phyloP scores from a whole-genome alignment of 441 rosid genomes.

The Populus trichocarpa region DNA sequence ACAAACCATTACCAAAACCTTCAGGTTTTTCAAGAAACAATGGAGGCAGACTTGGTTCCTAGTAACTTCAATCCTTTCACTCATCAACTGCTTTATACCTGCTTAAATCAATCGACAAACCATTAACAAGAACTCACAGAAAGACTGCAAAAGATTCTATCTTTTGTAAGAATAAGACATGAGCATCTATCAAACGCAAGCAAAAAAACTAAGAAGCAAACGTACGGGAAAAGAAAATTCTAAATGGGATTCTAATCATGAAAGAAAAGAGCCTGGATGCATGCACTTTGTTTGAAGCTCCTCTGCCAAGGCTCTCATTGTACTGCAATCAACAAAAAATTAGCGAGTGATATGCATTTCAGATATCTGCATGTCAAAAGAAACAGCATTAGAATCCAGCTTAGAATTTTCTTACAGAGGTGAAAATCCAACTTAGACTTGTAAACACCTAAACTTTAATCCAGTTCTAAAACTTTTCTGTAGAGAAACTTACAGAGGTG shows the following conservation, averaged over 20 bases:
- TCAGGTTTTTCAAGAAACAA: conserved; percentile 83
- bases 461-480: no score
- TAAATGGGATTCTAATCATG: neutral
- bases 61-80: conserved; percentile 91
- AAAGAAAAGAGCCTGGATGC: conserved; percentile 23
- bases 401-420: no score
- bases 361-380: no score
- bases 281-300: conserved; percentile 91
- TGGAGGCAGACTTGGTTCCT: conserved; percentile 95
- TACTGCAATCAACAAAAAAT: conserved; percentile 49
- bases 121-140: conserved; percentile 12
- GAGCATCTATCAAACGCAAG: neutral
- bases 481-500: no score
- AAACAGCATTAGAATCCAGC: no score
- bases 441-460: no score
- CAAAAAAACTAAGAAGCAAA: neutral
- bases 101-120: conserved; percentile 27
- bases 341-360: no score
- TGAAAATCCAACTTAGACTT: no score
- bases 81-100: conserved; percentile 95
- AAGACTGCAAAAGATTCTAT: conserved; percentile 3
- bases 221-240: no score
- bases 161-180: conserved; percentile 12
- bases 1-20: conserved; percentile 81
- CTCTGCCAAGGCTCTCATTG: conserved; percentile 83